Base-by-base conservation (phyloP, 2,329 filamentous ascomycete species). In the Ceratocystis cacaofunesta region DNA sequence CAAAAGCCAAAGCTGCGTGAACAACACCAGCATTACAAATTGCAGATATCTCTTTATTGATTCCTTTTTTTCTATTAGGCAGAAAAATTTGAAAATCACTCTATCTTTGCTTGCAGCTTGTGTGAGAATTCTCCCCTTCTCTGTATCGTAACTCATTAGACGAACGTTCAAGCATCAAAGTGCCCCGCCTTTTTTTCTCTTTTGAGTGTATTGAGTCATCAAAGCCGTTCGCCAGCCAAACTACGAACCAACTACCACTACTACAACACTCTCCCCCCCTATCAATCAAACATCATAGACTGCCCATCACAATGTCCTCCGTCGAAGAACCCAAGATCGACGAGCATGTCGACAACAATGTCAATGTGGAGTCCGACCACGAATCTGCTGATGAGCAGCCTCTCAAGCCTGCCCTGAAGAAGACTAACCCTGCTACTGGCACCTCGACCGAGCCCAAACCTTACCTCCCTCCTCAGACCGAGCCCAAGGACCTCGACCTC, bases 401-500 rank as follows among this genome's bases (percentile, higher is more conserved):
- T 66, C 76, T 85, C 73, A 95, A 95, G 82, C 89, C 92, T 58
- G 86, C 90, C 30, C 79, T 97, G 77, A 96, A 96, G 83, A 91
- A 91, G 78, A 73, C 75, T 63, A 70, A 70, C 67, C 69, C 70
- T 60, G 68, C 69, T 64, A 67, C 65, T 36, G 64, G 55, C 55
- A 58, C 55, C 28, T 76, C 80, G 68, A 78, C 81, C 68, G 78
- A 82, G 65, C 79, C 82, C 67, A 78, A 76, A 70, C 80, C 81
- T 64, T 72, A 73, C 68, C 78, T 84, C 67, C 94, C 94, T 72
- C 89, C 91, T 71, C 94, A 99, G 80, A 95, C 94, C 70, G 89
- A 99, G 71, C 90, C 94, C 72, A 85, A 88, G 75, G 87, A 91
- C 71, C 83, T 99, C 73, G 90, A 97, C 73, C 83, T 96, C 72